A percentile compares a stretch with the other conserved stretches of the same genome.
These are phyloP conservation scores for Globisporangium ultimum DNA, from an alignment of 352 stramenopile species.

Conservation along the genomic window DNA sequence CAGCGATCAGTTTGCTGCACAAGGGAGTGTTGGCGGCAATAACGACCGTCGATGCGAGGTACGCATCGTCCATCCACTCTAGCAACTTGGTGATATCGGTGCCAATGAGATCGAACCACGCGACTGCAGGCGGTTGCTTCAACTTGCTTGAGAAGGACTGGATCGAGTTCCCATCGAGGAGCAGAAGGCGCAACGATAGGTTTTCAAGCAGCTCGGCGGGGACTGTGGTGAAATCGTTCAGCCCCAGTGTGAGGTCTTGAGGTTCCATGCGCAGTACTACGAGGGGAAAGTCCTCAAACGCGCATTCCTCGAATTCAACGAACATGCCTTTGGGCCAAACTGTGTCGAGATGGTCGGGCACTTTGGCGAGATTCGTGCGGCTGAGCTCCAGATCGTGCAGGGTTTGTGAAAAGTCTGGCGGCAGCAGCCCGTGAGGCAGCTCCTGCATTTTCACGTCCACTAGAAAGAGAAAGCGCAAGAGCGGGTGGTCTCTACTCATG, in stretches of 20 bases:
- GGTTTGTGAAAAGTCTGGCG: conserved; percentile 1
- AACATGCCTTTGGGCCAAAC: conserved; percentile 12
- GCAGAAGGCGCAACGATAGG: conserved; percentile 5
- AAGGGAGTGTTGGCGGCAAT: conserved; percentile 8
- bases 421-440: conserved; percentile 9
- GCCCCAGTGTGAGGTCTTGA: conserved; percentile 1
- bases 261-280: conserved; percentile 5
- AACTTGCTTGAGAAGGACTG: conserved; percentile 4
- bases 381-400: conserved; percentile 11
- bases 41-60: conserved; percentile 2
- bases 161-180: conserved; percentile 6
- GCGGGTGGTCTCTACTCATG: conserved; percentile 4
- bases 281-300: conserved; percentile 5
- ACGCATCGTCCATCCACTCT: conserved; percentile 5
- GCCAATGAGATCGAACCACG: not conserved
- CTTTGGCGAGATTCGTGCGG: conserved; percentile 4
- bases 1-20: conserved; percentile 3
- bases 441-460: conserved; percentile 12
- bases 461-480: conserved; percentile 13
- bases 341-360: conserved; percentile 10
- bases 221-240: conserved; percentile 10
- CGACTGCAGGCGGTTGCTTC: not conserved
- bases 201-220: not conserved
- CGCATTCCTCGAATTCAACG: conserved; percentile 9
- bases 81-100: conserved; percentile 3